Conservation (phyloP, 495 filamentous ascomycete species). For the Penicillium longicatenatum region DNA sequence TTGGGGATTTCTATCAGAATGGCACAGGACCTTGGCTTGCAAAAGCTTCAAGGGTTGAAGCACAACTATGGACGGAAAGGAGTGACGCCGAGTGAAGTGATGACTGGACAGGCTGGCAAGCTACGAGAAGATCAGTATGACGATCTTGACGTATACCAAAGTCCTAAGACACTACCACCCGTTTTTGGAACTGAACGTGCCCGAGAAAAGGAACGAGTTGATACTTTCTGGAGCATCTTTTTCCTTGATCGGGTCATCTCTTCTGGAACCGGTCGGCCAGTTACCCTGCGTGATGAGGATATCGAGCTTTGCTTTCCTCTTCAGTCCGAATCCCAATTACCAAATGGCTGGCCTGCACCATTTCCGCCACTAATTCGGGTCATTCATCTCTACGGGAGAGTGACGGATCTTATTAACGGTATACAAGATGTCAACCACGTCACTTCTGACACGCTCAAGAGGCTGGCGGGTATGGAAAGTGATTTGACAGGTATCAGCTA, state of each 20-base stretch:
- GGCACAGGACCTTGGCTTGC: slow-evolving; percentile 81
- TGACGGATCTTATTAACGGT: slow-evolving; percentile 81
- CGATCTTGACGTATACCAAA: slow-evolving; percentile 33
- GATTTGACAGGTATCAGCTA: slow-evolving; percentile 59
- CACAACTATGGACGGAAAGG: slow-evolving; percentile 61
- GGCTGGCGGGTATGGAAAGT: slow-evolving; percentile 70
- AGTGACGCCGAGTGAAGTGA: slow-evolving; percentile 53
- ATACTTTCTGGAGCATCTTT: slow-evolving; percentile 86
- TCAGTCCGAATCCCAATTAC: slow-evolving; percentile 56
- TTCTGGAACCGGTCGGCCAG: slow-evolving; percentile 77
- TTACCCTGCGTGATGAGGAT: slow-evolving; percentile 77
- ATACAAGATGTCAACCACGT: slow-evolving; percentile 75
- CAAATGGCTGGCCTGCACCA: slow-evolving; percentile 68
- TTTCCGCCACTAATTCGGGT: slow-evolving; percentile 80
- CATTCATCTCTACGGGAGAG: slow-evolving; percentile 79
- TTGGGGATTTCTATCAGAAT: slow-evolving; percentile 82
- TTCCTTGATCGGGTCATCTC: slow-evolving; percentile 84
- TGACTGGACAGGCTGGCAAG: slow-evolving; percentile 47
- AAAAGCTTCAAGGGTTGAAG: slow-evolving; percentile 73
- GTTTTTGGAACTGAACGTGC: slow-evolving; percentile 45
- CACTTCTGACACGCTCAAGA: slow-evolving; percentile 67
- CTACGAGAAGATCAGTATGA: slow-evolving; percentile 46
- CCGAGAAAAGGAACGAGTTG: slow-evolving; percentile 71
- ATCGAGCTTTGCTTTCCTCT: slow-evolving; percentile 77
- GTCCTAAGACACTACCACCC: slow-evolving; percentile 21